Base-by-base conservation (phyloP, 2,329 filamentous ascomycete genomes). In the Pochonia chlamydosporia region DNA sequence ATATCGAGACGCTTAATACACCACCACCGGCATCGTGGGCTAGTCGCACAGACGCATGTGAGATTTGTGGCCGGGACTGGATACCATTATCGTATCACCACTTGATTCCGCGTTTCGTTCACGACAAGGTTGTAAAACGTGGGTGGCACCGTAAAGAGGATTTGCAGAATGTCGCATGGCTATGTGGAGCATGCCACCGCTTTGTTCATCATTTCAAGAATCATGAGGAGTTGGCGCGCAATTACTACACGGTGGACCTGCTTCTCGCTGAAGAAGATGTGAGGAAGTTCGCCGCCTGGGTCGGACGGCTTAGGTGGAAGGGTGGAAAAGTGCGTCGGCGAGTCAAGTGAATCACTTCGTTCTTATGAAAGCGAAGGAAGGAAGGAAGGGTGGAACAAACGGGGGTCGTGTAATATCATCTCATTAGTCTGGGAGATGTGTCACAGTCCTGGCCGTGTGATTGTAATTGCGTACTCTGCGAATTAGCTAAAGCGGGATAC, bases 41-140 rank as follows among this genome's bases (percentile, higher is more conserved):
- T 0, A 85, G 84, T 1, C 75, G 78, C 21, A 60, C 66, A 4
- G 57, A 69, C 1, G 75, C 71, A 0, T 95, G 89, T 64, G 89
- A 95, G 68, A 77, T 95, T 21, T 95, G 89, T 63, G 78, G 73
- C 2, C 74, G 89, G 1, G 78, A 81, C 52, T 89, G 87, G 80
- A 79, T 93, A 20, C 80, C 81, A 8, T 66, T 93, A 51, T 87
- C 85, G 1, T 95, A 93, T 62, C 89, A 95, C 61, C 89, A 95
- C 67, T 70, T 95, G 37, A 90, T 95, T 46, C 89, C 89, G n/a
- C 78, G 81, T 35, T 77, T 79, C 37, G 82, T 89, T 49, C 89
- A 95, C 64, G 82, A 78, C 7, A 89, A 89, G 61, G 87, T 79
- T 3, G 63, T 89, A 33, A 89, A 87, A 71, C 73, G 87, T 36